Evolutionary conservation across 2,329 filamentous ascomycete species (phyloP), one percentile per base, ranked within the genome.

Genomic region (Pseudogymnoascus sp.): DNA sequence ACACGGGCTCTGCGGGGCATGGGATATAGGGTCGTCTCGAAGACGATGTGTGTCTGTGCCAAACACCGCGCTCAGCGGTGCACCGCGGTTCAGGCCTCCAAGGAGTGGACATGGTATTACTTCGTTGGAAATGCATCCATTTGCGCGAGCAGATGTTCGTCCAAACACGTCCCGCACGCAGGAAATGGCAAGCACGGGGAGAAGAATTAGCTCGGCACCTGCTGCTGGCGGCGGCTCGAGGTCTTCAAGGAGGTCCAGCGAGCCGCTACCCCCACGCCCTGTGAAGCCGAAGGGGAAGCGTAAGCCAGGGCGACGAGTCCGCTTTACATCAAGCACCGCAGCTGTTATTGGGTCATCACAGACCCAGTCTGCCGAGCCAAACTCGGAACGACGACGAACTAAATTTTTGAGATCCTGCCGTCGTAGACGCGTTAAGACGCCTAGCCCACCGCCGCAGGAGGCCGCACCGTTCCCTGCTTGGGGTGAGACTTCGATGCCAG

Each of bases 111-210:
- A 72, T 63, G 64, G 64, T 28, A 20, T 57, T 2, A 57, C 30
- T 2, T 57, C 64, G n/a, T 62, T 72, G 11, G 64, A 68, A 39
- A 64, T 65, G 28, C 70, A 72, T 63, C 71, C 71, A 0, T 72
- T 72, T 28, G 9, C 57, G 60, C 39, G 33, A 28, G 59, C 14
- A 35, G 25, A 35, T 11, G 47, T 14, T 9, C 58, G 22, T 33
- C 22, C 35, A 14, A 33, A 9, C 12, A 18, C 37, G 39, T 3
- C 14, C 22, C 22, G 38, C 39, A 50, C 18, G 1, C 30, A 33
- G 14, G 58, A 33, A 28, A 18, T 25, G 5, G 28, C 14, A n/a
- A 60, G 18, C 12, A 60, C 28, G 9, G n/a, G 36, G n/a, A 50
- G 39, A 39, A 35, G 28, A 30, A 60, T 53, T 18, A 53, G 47